Conservation (phyloP, 345 rosid species). For the Geranium rotundifolium region DNA sequence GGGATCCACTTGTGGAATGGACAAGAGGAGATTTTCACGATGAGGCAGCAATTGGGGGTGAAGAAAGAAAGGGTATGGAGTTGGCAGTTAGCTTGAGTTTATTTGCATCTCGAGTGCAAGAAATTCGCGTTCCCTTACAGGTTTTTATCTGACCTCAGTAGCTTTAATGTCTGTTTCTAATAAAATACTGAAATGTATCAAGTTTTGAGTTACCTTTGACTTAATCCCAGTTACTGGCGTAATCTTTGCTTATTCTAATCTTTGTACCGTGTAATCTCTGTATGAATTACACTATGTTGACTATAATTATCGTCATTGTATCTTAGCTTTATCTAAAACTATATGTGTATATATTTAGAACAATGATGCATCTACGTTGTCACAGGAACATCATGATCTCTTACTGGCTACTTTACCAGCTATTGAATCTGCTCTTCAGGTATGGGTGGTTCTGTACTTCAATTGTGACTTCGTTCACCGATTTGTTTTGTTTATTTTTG, state of each 20-base stretch:
- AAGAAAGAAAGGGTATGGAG: conserved; percentile 98
- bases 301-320: neutral
- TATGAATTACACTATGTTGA: neutral
- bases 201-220: neutral
- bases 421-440: conserved; percentile 74
- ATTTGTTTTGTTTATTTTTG: conserved; percentile 3
- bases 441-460: conserved; percentile 18
- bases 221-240: neutral
- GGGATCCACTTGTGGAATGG: conserved; percentile 98
- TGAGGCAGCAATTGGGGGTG: conserved; percentile 92
- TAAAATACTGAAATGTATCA: neutral
- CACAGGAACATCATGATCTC: conserved; percentile 89
- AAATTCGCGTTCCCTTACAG: conserved; percentile 89
- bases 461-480: conserved; percentile 1
- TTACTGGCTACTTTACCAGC: conserved; percentile 65
- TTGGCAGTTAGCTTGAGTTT: conserved; percentile 92
- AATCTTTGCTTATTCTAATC: neutral
- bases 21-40: conserved; percentile 90
- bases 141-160: conserved; percentile 21
- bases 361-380: conserved; percentile 8
- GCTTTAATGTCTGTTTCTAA: neutral
- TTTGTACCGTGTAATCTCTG: neutral
- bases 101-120: conserved; percentile 92
- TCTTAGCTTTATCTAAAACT: conserved; percentile 8
- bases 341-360: conserved; percentile 8